Evolutionary conservation across 2,329 filamentous ascomycete species (phyloP).

Genomic region (Penicillium griseofulvum): DNA sequence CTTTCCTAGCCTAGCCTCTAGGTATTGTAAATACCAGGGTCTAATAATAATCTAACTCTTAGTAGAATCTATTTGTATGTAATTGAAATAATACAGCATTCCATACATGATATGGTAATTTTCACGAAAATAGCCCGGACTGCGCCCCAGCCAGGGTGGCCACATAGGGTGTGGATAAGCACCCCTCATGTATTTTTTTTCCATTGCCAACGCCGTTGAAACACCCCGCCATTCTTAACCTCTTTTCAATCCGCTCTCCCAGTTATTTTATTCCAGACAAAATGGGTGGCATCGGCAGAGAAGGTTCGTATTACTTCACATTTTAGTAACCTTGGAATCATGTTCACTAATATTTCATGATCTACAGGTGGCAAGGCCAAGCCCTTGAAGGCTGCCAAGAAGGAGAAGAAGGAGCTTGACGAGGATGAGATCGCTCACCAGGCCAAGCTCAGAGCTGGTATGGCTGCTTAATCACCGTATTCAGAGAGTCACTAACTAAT

Average conservation of each 20-base stretch:
- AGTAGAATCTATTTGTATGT: not conserved
- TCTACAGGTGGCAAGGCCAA: constrained; percentile 72
- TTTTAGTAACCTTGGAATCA: not conserved
- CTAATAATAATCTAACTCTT: no score
- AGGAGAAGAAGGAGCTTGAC: constrained; percentile 75
- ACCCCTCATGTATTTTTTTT: constrained; percentile 15
- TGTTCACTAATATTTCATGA: constrained; percentile 18
- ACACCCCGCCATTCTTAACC: not conserved
- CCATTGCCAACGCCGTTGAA: constrained; percentile 3
- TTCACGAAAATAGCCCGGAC: not conserved
- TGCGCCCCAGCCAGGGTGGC: not conserved
- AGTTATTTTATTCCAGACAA: constrained; percentile 7
- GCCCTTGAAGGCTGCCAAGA: constrained; percentile 87
- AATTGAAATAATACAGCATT: not conserved
- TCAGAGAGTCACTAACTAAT: not conserved
- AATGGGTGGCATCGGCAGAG: constrained; percentile 68
- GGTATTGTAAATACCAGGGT: not conserved
- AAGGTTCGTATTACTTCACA: constrained; percentile 50
- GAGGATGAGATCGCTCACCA: constrained; percentile 82
- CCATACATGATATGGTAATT: not conserved
- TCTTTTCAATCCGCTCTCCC: constrained; percentile 5
- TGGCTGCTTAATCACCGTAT: constrained; percentile 31
- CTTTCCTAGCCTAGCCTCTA: accelerated
- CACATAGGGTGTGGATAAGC: constrained; percentile 17
- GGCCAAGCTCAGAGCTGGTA: constrained; percentile 82